Percentiles rank a stretch among this genome's conserved stretches.
These are phyloP conservation scores for Ricinus communis DNA, from an alignment of 345 rosid genomes.

Conservation along the genomic window DNA sequence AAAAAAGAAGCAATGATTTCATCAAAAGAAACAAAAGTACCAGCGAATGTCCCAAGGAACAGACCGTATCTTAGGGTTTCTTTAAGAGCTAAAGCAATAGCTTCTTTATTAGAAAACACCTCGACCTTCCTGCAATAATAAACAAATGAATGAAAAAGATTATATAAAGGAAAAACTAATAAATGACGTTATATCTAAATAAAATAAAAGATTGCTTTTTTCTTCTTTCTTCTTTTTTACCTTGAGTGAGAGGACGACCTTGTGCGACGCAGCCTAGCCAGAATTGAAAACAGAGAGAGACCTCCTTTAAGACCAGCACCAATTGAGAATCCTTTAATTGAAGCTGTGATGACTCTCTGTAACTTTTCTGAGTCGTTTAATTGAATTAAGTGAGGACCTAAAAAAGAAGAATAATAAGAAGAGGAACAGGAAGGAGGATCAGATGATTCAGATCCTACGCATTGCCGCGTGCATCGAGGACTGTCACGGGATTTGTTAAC, in stretches of 20 bases:
- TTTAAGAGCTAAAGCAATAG: slow-evolving; percentile 61
- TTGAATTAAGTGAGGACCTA: slow-evolving; percentile 28
- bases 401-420: slow-evolving; percentile 29
- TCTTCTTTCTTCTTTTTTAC: slow-evolving; percentile 33
- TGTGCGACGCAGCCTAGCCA: slow-evolving; percentile 64
- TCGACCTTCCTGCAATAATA: slow-evolving; percentile 52
- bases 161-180: background rate
- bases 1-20: slow-evolving; percentile 66
- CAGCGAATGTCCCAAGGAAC: slow-evolving; percentile 89
- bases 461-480: slow-evolving; percentile 37
- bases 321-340: slow-evolving; percentile 77
- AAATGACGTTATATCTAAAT: background rate
- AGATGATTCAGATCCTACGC: slow-evolving; percentile 34
- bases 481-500: slow-evolving; percentile 14
- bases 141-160: slow-evolving; percentile 2
- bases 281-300: slow-evolving; percentile 71
- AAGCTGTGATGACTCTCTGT: slow-evolving; percentile 60
- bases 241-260: slow-evolving; percentile 41
- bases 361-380: slow-evolving; percentile 64
- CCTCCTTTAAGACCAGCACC: slow-evolving; percentile 98
- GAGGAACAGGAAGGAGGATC: slow-evolving; percentile 36
- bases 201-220: no score
- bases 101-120: slow-evolving; percentile 63
- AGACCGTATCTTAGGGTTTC: slow-evolving; percentile 90
- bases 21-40: slow-evolving; percentile 81